phyloP scores from a whole-genome alignment of 495 filamentous ascomycete species.

The Penicillium nucicola region DNA sequence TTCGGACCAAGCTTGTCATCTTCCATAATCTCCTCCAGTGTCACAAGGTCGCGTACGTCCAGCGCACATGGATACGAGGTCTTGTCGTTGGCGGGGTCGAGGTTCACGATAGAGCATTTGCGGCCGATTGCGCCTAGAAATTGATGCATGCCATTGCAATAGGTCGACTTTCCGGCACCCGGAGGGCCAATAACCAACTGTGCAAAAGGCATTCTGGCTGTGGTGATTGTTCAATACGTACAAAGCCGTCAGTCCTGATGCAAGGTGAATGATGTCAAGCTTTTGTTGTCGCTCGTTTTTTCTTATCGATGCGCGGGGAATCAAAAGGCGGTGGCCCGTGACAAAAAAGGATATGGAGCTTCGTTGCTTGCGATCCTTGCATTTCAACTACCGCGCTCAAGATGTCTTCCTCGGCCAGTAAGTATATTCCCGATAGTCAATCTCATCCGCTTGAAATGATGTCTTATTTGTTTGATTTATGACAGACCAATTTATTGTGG shows the following conservation, averaged over 20 bases:
- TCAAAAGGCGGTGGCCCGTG: constrained; percentile 22
- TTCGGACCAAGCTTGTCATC: constrained; percentile 90
- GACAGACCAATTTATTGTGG: constrained; percentile 44
- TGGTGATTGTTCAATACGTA: not conserved
- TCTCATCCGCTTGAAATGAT: not conserved
- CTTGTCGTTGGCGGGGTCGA: constrained; percentile 92
- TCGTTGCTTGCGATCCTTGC: constrained; percentile 18
- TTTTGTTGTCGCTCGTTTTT: constrained; percentile 11
- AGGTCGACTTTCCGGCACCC: constrained; percentile 93
- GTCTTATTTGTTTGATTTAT: too few relatives aligned
- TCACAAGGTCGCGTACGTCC: constrained; percentile 85
- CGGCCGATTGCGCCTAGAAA: constrained; percentile 93
- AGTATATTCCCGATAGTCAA: constrained; percentile 7
- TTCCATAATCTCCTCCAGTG: constrained; percentile 91
- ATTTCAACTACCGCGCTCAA: constrained; percentile 9
- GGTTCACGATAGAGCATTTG: constrained; percentile 91
- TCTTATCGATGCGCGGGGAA: constrained; percentile 32
- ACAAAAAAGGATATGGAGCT: constrained; percentile 39
- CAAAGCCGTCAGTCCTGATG: not conserved
- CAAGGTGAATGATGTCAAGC: not conserved
- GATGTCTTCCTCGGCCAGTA: constrained; percentile 36
- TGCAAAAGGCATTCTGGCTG: constrained; percentile 52
- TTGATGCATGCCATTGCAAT: constrained; percentile 98
- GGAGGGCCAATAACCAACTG: constrained; percentile 91
- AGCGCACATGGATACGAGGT: constrained; percentile 69